Percentiles rank a stretch among this genome's conserved stretches.
phyloP scores from a whole-genome alignment of 73 alveolate genomes.

The Effrenium voratum region DNA sequence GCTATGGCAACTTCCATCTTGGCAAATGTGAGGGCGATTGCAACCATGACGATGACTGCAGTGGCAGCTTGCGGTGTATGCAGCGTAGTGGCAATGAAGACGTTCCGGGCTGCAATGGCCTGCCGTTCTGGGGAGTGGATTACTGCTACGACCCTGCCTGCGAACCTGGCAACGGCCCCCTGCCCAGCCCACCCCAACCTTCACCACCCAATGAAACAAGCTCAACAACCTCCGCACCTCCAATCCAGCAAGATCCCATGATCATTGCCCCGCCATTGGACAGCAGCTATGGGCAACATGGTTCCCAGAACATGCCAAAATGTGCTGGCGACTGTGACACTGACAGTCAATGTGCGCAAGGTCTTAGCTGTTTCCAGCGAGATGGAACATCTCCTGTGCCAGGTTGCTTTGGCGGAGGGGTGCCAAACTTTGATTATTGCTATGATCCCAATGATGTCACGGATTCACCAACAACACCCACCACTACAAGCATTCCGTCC shows the following conservation, averaged over 20 bases:
- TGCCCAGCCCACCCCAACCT: too few relatives aligned
- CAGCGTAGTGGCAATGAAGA: constrained; percentile 1
- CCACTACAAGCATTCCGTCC: too few relatives aligned
- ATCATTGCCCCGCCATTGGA: neutral
- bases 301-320: constrained; percentile 43
- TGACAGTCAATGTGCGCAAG: constrained; percentile 22
- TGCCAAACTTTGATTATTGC: constrained; percentile 20
- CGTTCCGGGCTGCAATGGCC: constrained; percentile 49
- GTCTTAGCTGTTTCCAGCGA: constrained; percentile 40
- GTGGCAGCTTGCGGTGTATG: constrained; percentile 1
- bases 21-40: constrained; percentile 47
- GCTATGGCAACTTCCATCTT: too few relatives aligned
- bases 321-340: constrained; percentile 64
- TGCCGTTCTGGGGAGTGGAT: neutral
- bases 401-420: constrained; percentile 31
- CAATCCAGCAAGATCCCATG: too few relatives aligned
- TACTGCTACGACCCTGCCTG: constrained; percentile 47
- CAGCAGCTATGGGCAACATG: constrained; percentile 26
- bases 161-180: too few relatives aligned
- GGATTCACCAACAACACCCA: neutral
- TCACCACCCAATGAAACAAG: too few relatives aligned
- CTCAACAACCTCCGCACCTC: too few relatives aligned
- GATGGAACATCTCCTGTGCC: constrained; percentile 14
- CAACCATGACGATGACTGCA: constrained; percentile 18
- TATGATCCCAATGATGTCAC: constrained; percentile 12